Percentiles rank a stretch among this genome's conserved stretches.
Evolutionary conservation across 345 rosid species (phyloP).

Genomic region (Eucalyptus erythrocorys): DNA sequence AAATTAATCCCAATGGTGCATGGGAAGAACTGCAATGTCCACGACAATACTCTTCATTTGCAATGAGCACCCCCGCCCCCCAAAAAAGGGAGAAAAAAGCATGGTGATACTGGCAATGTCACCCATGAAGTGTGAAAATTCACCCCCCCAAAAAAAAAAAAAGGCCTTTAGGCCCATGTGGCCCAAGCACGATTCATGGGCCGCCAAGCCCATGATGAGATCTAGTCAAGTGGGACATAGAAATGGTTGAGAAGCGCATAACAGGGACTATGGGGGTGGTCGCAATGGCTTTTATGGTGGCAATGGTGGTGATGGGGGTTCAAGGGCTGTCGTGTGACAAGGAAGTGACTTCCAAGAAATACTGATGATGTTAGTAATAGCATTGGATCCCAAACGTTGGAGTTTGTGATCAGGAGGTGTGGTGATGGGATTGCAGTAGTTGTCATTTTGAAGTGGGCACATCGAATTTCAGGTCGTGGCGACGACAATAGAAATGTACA

Average conservation of each 20-base stretch:
- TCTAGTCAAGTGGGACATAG: background rate
- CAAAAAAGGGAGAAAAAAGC: background rate
- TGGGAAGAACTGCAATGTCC: background rate
- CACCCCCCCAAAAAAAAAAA: background rate
- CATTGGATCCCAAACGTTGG: too few species aligned
- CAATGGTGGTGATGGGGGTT: background rate
- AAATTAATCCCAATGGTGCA: background rate
- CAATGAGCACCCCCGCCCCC: background rate
- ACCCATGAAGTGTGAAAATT: background rate
- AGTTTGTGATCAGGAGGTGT: background rate
- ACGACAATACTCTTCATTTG: background rate
- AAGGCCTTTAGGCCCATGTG: background rate
- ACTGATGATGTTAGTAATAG: background rate
- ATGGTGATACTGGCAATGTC: background rate
- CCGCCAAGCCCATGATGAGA: background rate
- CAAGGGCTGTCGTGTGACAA: background rate
- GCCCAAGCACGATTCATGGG: background rate
- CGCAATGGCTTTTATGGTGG: background rate
- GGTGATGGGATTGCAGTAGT: background rate
- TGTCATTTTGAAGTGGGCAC: background rate
- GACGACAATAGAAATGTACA: background rate
- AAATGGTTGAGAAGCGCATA: background rate
- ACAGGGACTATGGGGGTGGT: background rate
- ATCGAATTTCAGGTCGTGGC: background rate
- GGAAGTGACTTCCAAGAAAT: background rate